These are phyloP conservation scores for Leccinum boreale DNA, from an alignment of 768 basidiomycete genomes.

Conservation along the genomic window DNA sequence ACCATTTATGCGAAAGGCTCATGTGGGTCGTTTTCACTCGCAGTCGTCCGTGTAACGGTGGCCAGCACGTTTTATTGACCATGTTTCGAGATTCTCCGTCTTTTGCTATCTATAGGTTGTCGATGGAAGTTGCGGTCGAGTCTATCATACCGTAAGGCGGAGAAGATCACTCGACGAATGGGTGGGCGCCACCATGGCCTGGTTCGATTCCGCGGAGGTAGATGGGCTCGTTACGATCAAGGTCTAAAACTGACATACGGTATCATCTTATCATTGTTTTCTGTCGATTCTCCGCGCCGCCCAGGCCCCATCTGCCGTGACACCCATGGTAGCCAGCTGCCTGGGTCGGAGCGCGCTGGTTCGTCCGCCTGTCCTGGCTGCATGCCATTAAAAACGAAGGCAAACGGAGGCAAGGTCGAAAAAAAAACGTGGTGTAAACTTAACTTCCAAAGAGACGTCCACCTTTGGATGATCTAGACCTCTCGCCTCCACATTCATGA, in stretches of 20 bases:
- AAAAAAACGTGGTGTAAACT: neutral
- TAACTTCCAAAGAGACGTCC: neutral
- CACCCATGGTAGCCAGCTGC: neutral
- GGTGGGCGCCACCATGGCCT: neutral
- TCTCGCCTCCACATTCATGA: conserved; percentile 4
- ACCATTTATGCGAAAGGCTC: neutral
- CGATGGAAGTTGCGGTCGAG: conserved; percentile 1
- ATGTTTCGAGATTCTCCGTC: neutral
- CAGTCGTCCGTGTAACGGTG: conserved; percentile 3
- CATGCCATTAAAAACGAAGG: neutral
- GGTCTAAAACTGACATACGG: conserved; percentile 2
- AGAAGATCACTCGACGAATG: conserved; percentile 3
- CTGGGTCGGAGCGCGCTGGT: neutral
- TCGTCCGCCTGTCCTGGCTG: conserved; percentile 2
- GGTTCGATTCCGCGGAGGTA: conserved; percentile 24
- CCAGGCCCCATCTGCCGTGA: conserved; percentile 14
- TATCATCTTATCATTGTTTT: too few species aligned
- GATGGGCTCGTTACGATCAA: conserved; percentile 9
- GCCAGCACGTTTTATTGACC: conserved; percentile 4
- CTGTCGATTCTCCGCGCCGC: neutral
- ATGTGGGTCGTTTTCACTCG: neutral
- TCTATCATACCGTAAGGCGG: conserved; percentile 2
- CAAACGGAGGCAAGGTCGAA: neutral
- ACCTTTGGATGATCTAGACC: neutral
- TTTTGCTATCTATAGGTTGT: neutral